phyloP scores from a whole-genome alignment of 345 rosid genomes.

The Populus alba region DNA sequence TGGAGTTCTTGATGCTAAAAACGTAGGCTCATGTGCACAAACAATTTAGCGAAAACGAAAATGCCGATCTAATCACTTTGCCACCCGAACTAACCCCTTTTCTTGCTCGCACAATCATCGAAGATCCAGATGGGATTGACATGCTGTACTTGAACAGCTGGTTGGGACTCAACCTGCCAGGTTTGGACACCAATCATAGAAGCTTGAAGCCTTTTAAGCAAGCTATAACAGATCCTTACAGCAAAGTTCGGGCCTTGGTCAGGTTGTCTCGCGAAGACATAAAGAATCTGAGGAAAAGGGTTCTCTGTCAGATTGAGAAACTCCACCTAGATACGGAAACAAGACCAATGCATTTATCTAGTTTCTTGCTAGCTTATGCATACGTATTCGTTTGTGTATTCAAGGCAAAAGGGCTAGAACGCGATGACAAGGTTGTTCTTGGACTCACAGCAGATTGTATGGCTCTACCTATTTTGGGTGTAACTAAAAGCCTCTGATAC shows the following conservation, averaged over 20 bases:
- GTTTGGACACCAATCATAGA: not conserved
- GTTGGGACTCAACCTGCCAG: not conserved
- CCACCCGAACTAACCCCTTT: conserved; percentile 14
- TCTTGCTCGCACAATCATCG: conserved; percentile 22
- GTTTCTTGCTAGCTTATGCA: conserved; percentile 24
- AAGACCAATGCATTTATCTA: conserved; percentile 22
- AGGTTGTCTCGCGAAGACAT: conserved; percentile 21
- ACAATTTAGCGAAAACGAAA: not conserved
- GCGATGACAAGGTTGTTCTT: not conserved
- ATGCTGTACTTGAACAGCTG: not conserved
- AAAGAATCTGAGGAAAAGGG: conserved; percentile 16
- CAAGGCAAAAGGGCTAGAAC: conserved; percentile 15
- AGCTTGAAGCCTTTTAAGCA: conserved; percentile 2
- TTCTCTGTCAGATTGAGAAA: not conserved
- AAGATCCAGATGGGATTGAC: conserved; percentile 19
- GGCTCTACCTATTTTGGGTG: conserved; percentile 36
- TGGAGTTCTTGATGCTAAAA: conserved; percentile 12
- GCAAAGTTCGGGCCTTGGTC: conserved; percentile 18
- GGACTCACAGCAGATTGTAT: conserved; percentile 29
- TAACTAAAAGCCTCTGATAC: not conserved
- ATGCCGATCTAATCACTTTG: not conserved
- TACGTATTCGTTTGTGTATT: conserved; percentile 17
- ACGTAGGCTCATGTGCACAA: conserved; percentile 13
- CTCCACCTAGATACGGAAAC: not conserved
- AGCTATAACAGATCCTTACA: not conserved